Percentiles rank a stretch among this genome's conserved stretches.
Conservation (phyloP, 805 yeast genomes). For the Saccharomycopsis malanga region DNA sequence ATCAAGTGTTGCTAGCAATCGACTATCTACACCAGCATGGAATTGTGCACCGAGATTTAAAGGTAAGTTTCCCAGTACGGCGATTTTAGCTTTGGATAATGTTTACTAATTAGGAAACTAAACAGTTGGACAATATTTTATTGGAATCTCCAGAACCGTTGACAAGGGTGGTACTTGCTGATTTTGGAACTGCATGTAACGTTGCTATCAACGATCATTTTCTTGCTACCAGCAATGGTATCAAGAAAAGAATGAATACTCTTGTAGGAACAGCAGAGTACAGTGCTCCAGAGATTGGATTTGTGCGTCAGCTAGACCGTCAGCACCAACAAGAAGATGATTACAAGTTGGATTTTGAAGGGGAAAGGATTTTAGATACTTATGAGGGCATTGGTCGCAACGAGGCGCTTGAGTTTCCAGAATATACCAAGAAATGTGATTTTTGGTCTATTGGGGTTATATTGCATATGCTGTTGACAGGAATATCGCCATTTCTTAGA, state of each 20-base stretch:
- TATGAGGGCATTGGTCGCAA: slow-evolving; percentile 17
- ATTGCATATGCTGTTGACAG: slow-evolving; percentile 51
- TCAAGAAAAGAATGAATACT: slow-evolving; percentile 42
- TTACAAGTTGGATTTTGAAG: slow-evolving; percentile 24
- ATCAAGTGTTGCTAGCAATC: slow-evolving; percentile 51
- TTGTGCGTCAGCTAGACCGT: slow-evolving; percentile 32
- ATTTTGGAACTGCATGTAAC: slow-evolving; percentile 53
- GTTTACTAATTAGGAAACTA: background rate
- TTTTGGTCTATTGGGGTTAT: slow-evolving; percentile 66
- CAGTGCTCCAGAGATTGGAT: slow-evolving; percentile 64
- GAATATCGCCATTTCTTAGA: slow-evolving; percentile 56
- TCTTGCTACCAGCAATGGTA: slow-evolving; percentile 22
- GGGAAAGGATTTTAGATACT: background rate
- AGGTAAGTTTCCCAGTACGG: slow-evolving; percentile 24
- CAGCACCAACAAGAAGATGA: no score
- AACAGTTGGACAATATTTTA: slow-evolving; percentile 49
- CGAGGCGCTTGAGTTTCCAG: slow-evolving; percentile 24
- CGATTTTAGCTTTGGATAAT: background rate
- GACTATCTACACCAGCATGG: slow-evolving; percentile 45
- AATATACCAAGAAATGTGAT: slow-evolving; percentile 54
- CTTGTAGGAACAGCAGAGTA: slow-evolving; percentile 63
- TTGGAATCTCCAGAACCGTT: slow-evolving; percentile 46
- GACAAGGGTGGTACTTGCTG: slow-evolving; percentile 53
- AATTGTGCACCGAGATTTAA: slow-evolving; percentile 61
- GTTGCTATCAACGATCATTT: no score